Evolutionary conservation across 2,329 filamentous ascomycete species (phyloP).

Genomic region (Botrytis hyacinthi): DNA sequence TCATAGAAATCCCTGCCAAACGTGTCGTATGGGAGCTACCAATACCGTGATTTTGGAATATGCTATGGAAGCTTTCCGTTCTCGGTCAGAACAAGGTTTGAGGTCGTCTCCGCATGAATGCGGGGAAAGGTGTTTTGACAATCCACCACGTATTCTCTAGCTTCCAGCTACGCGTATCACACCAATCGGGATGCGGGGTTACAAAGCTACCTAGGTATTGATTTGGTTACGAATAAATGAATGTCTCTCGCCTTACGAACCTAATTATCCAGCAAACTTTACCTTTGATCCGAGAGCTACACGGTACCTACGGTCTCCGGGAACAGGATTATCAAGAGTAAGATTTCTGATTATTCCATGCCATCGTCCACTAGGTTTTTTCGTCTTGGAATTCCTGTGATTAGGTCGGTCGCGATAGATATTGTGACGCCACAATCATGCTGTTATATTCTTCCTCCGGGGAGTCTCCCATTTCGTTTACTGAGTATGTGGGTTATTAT

Average conservation of each 20-base stretch:
- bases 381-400: no score
- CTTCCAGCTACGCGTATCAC: not conserved
- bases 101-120: not conserved
- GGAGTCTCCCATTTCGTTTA: not conserved
- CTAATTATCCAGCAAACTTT: not conserved
- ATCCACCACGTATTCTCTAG: not conserved
- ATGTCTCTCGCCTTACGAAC: not conserved
- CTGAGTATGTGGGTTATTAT: not conserved
- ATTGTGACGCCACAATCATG: not conserved
- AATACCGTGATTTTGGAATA: not conserved
- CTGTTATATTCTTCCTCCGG: not conserved
- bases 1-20: not conserved
- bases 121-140: slow-evolving; percentile 1
- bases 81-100: not conserved
- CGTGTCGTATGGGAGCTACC: not conserved
- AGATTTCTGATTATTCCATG: not conserved
- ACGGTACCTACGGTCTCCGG: not conserved
- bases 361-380: not conserved
- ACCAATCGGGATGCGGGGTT: slow-evolving; percentile 1
- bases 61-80: slow-evolving; percentile 2
- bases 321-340: not conserved
- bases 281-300: not conserved
- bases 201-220: not conserved
- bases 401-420: not conserved
- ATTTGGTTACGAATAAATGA: not conserved